Evolutionary conservation across 2,329 filamentous ascomycete species (phyloP).

Genomic region (Alternaria dauci): DNA sequence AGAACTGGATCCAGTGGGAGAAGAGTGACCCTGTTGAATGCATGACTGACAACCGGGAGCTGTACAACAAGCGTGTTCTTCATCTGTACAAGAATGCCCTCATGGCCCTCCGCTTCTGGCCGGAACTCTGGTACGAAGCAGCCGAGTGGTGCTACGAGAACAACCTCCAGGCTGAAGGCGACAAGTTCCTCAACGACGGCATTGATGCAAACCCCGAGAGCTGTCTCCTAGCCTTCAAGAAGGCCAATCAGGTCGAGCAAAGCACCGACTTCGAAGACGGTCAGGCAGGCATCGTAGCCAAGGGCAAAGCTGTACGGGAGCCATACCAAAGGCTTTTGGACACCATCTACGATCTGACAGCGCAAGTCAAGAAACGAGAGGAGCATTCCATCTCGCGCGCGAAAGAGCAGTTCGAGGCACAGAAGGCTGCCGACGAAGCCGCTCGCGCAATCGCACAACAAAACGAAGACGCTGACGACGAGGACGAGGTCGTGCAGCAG

Average conservation of each 20-base stretch:
- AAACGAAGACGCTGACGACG: conserved; percentile 61
- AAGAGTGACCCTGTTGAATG: conserved; percentile 90
- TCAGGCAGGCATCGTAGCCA: conserved; percentile 70
- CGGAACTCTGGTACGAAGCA: conserved; percentile 94
- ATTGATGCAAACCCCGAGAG: conserved; percentile 93
- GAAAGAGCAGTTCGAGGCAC: conserved; percentile 62
- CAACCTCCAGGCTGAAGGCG: conserved; percentile 73
- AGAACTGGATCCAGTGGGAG: conserved; percentile 94
- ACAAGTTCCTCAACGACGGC: conserved; percentile 81
- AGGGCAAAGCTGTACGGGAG: conserved; percentile 77
- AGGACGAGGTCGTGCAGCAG: conserved; percentile 57
- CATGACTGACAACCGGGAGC: conserved; percentile 78
- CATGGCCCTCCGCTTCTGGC: conserved; percentile 93
- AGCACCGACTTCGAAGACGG: conserved; percentile 79
- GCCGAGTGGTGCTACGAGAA: conserved; percentile 92
- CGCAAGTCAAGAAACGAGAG: conserved; percentile 73
- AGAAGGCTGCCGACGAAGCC: conserved; percentile 55
- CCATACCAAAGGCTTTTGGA: conserved; percentile 86
- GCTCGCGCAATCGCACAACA: conserved; percentile 50
- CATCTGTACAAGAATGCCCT: conserved; percentile 94
- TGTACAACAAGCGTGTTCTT: conserved; percentile 79
- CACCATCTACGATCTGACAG: conserved; percentile 85
- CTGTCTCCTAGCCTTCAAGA: conserved; percentile 86
- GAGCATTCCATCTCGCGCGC: conserved; percentile 66
- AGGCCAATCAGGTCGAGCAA: conserved; percentile 85